These are phyloP conservation scores for Alternaria consortialis DNA, from an alignment of 2,329 filamentous ascomycete species.

Conservation along the genomic window DNA sequence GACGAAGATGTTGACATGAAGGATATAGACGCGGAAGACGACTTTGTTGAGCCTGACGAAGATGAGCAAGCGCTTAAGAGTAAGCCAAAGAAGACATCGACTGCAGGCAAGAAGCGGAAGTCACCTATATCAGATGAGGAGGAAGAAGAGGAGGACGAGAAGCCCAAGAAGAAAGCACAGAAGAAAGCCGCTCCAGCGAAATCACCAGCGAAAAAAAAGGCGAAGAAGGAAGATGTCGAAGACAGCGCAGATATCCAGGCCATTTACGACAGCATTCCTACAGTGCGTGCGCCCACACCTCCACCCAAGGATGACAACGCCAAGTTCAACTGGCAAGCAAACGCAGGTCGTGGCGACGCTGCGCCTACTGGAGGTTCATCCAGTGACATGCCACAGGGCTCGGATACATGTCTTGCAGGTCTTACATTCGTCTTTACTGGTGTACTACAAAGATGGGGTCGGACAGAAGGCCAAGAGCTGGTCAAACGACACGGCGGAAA, in stretches of 20 bases:
- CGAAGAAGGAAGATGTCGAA: constrained; percentile 71
- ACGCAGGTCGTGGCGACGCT: constrained; percentile 66
- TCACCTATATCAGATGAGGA: constrained; percentile 64
- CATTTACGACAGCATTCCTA: constrained; percentile 88
- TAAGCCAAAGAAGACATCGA: constrained; percentile 51
- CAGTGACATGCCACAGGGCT: constrained; percentile 78
- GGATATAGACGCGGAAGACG: constrained; percentile 57
- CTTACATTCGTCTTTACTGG: constrained; percentile 96
- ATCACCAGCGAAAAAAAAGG: constrained; percentile 64
- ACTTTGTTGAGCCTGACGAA: constrained; percentile 56
- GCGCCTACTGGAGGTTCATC: constrained; percentile 69
- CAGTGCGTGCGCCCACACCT: constrained; percentile 82
- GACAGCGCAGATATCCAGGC: constrained; percentile 79
- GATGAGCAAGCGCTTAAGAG: constrained; percentile 52
- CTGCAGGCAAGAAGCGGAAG: constrained; percentile 63
- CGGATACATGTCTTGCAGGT: constrained; percentile 88
- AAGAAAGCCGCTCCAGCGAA: constrained; percentile 55
- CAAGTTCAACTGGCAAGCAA: constrained; percentile 81
- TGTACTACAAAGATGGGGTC: constrained; percentile 78
- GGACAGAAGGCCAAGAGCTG: constrained; percentile 84
- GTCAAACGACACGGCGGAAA: constrained; percentile 96
- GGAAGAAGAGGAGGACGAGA: constrained; percentile 61
- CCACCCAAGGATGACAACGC: constrained; percentile 71
- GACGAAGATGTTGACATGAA: constrained; percentile 64
- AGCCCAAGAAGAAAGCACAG: constrained; percentile 64